Base-by-base conservation (phyloP, 2,329 filamentous ascomycete species). In the Neurospora sp. region DNA sequence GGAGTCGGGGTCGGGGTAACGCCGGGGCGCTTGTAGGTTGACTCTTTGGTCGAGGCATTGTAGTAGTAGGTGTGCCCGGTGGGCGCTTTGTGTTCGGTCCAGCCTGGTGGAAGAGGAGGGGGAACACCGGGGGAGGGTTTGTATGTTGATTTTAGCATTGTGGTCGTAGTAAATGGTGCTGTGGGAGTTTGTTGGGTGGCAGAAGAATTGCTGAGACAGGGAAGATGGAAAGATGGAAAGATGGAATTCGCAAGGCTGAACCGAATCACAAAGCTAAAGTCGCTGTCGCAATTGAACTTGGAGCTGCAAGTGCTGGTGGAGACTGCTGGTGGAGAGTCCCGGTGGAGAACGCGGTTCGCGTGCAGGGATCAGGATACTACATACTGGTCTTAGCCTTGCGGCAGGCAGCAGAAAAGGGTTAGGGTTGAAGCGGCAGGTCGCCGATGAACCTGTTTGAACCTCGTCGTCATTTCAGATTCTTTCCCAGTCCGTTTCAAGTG, bases 1-100 rank as follows among this genome's bases (percentile, higher is more conserved):
- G 73, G 70, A 11, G 73, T 68, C 68, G 66, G 75, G 66, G 52
- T 62, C 43, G 76, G 75, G 39, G 78, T 73, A 10, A 80, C 77
- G 71, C 81, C 81, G n/a, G 94, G 94, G 40, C 93, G 89, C 46
- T 86, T 91, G 79, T 97, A 97, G 62, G 94, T 97, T 0, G 94
- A 97, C 76, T 92, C 87, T 76, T 96, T 93, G 1, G 92, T 95
- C 69, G 86, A 84, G 66, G 89, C 84, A 81, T 97, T 91, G 82
- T 96, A 96, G 81, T 94, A 97, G 82, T 97, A 97, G 38, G 86
- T 85, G 79, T 97, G 93, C 4, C 93, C 93, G 68, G 91, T 90
- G 6, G 93, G 94, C 68, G 94, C 93, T 80, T 90, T 94, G 81
- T 97, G 93, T 80, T 97, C 92, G n/a, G 91, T 93, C 94, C 94